A percentile compares a stretch with the other conserved stretches of the same genome.
These are phyloP conservation scores for Neurospora tetraspora DNA, from an alignment of 495 filamentous ascomycete genomes.

Conservation along the genomic window DNA sequence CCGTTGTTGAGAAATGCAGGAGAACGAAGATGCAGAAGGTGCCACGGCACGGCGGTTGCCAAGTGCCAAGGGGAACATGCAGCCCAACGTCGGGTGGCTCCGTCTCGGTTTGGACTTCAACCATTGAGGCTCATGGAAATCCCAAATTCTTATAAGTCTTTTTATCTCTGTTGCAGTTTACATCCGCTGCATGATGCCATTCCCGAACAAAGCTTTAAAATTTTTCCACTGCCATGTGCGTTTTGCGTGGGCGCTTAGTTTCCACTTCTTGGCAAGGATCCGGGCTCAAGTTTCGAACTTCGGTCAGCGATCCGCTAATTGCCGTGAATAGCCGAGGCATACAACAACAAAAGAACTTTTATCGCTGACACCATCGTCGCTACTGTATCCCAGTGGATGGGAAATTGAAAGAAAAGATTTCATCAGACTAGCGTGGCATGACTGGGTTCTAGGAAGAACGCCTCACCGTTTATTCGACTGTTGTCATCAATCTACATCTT, in stretches of 20 bases:
- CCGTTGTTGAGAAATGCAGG: background rate
- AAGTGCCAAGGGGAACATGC: background rate
- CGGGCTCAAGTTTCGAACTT: background rate
- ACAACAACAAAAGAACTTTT: background rate
- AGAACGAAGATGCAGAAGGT: background rate
- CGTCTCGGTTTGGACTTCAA: background rate
- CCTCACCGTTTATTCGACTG: background rate
- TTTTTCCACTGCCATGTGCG: background rate
- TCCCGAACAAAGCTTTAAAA: background rate
- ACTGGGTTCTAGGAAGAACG: background rate
- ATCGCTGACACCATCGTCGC: background rate
- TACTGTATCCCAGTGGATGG: background rate
- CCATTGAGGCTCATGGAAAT: background rate
- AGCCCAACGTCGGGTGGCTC: background rate
- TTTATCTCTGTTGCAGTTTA: background rate
- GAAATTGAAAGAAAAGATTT: background rate
- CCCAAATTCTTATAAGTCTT: background rate
- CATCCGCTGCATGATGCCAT: background rate
- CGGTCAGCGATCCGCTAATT: background rate
- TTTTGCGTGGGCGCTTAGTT: background rate
- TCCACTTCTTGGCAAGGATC: background rate
- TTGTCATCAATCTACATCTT: background rate
- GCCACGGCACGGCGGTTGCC: background rate
- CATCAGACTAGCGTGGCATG: background rate
- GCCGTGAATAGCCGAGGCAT: background rate